Evolutionary conservation across 306 rosid genomes (phyloP).

Genomic region (Vigna reflexopilosa): DNA sequence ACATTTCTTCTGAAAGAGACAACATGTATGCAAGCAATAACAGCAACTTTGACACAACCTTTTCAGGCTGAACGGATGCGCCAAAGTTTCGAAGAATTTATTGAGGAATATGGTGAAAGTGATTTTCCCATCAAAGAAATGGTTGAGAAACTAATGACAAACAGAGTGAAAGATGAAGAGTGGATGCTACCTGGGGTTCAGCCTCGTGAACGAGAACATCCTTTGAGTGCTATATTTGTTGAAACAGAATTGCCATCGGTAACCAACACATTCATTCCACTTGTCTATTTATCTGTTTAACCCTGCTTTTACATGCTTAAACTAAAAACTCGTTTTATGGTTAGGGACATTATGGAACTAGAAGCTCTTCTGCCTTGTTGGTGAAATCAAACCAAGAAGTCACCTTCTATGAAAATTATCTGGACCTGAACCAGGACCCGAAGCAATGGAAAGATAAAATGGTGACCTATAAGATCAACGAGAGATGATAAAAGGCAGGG

Average conservation of each 20-base stretch:
- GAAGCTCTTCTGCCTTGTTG: slow-evolving; percentile 75
- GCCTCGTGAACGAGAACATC: slow-evolving; percentile 58
- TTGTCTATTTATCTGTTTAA: slow-evolving; percentile 1
- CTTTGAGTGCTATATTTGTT: slow-evolving; percentile 71
- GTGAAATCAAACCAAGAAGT: slow-evolving; percentile 68
- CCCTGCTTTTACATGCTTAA: slow-evolving; percentile 16
- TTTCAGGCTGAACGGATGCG: slow-evolving; percentile 72
- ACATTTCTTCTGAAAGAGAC: not conserved
- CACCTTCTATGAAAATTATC: slow-evolving; percentile 62
- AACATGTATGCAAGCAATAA: not conserved
- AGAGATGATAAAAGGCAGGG: slow-evolving; percentile 31
- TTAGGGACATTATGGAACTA: slow-evolving; percentile 84
- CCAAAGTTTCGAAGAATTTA: slow-evolving; percentile 59
- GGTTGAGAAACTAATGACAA: slow-evolving; percentile 71
- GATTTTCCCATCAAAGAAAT: slow-evolving; percentile 65
- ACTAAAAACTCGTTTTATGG: slow-evolving; percentile 31
- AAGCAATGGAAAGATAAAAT: slow-evolving; percentile 64
- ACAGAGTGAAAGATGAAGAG: slow-evolving; percentile 64
- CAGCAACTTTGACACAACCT: not conserved
- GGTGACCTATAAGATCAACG: slow-evolving; percentile 51
- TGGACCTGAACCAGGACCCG: slow-evolving; percentile 54
- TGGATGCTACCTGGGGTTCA: slow-evolving; percentile 63
- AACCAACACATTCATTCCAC: slow-evolving; percentile 31
- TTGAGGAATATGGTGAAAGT: slow-evolving; percentile 52
- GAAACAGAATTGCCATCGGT: slow-evolving; percentile 55